Conservation (phyloP, 202 grass and related monocot species). For the Panicum virgatum region DNA sequence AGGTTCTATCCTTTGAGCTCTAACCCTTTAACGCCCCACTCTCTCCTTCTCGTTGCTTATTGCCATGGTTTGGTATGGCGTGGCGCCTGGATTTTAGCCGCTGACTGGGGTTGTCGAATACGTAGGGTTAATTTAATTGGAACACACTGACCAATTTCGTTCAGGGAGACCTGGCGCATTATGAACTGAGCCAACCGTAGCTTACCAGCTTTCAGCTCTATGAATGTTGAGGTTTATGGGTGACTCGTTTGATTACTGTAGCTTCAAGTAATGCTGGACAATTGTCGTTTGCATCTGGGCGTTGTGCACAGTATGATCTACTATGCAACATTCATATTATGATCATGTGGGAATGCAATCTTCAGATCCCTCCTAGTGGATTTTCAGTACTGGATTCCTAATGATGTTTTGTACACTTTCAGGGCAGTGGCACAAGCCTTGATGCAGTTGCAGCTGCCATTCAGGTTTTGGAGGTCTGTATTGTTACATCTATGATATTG, state of each 20-base stretch:
- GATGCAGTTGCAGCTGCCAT: constrained; percentile 86
- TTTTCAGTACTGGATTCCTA: constrained; percentile 20
- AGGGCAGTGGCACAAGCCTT: constrained; percentile 67
- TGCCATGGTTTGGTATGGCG: background rate
- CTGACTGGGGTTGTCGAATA: background rate
- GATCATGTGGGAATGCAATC: background rate
- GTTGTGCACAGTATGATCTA: background rate
- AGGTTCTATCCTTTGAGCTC: constrained; percentile 23
- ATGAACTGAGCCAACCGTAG: background rate
- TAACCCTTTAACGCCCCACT: background rate
- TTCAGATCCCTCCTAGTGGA: background rate
- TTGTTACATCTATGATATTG: background rate
- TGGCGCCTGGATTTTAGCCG: constrained; percentile 2
- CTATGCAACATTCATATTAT: background rate
- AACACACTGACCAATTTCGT: background rate
- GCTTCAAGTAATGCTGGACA: background rate
- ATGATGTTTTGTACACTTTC: constrained; percentile 39
- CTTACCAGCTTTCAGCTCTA: background rate
- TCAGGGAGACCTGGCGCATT: background rate
- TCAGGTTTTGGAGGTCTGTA: constrained; percentile 71
- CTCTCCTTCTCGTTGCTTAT: background rate
- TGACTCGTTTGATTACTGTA: background rate
- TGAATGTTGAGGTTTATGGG: background rate
- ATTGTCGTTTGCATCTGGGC: background rate
- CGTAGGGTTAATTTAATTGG: background rate